Conservation (phyloP, 2,329 filamentous ascomycete genomes). For the Paracoccidioides brasiliensis region DNA sequence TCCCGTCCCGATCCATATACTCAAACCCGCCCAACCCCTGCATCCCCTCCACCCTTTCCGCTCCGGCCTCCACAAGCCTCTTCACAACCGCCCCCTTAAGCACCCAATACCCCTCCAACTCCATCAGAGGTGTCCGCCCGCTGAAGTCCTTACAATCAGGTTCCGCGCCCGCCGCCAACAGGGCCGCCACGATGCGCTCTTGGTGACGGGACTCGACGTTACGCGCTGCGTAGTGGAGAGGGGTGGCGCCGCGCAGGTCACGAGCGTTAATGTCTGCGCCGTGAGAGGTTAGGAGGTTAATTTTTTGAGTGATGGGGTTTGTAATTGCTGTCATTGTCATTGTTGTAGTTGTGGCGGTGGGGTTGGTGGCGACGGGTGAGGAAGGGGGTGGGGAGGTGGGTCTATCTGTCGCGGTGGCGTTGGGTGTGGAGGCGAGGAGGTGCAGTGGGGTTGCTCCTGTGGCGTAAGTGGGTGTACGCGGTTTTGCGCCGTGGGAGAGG, state of each 20-base stretch:
- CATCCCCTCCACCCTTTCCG: neutral
- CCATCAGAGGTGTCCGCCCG: neutral
- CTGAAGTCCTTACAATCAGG: neutral
- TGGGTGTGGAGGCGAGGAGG: neutral
- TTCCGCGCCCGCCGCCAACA: neutral
- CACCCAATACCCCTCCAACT: neutral
- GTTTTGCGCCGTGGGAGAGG: neutral
- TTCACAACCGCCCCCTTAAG: conserved; percentile 1
- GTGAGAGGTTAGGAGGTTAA: neutral
- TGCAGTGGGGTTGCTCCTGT: neutral
- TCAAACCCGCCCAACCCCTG: neutral
- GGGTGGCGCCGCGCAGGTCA: neutral
- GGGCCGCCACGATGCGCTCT: neutral
- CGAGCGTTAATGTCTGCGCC: neutral
- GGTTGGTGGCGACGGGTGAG: neutral
- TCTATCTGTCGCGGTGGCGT: neutral
- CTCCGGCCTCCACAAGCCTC: conserved; percentile 1
- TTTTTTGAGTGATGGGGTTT: neutral
- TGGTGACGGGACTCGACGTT: neutral
- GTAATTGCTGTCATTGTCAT: neutral
- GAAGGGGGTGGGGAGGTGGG: neutral
- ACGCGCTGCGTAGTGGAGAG: neutral
- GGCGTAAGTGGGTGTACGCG: neutral
- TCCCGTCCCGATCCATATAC: neutral
- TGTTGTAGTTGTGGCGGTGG: neutral